Evolutionary conservation across 1,139 yeast genomes (phyloP).

Genomic region (Yamadazyma triangularis): DNA sequence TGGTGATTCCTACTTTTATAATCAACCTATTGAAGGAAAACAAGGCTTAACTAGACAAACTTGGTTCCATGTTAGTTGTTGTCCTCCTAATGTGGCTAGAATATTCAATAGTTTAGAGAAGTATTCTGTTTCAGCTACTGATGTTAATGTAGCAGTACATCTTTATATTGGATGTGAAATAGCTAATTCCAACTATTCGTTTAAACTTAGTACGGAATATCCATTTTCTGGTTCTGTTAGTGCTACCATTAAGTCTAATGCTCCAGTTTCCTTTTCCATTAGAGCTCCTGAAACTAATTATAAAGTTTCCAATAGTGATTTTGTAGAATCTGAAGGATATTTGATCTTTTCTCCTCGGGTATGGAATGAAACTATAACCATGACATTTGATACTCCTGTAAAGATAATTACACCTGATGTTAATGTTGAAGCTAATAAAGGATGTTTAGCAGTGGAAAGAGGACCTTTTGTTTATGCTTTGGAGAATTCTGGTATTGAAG

Average conservation of each 20-base stretch:
- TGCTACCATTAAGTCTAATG: constrained; percentile 4
- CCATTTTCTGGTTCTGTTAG: constrained; percentile 10
- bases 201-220: constrained; percentile 8
- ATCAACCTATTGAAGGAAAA: constrained; percentile 13
- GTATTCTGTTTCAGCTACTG: constrained; percentile 6
- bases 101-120: constrained; percentile 14
- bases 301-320: constrained; percentile 2
- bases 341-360: constrained; percentile 6
- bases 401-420: constrained; percentile 12
- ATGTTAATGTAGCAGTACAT: constrained; percentile 8
- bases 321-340: constrained; percentile 7
- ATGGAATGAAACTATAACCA: constrained; percentile 7
- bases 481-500: constrained; percentile 11
- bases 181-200: constrained; percentile 2
- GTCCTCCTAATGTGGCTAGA: constrained; percentile 19
- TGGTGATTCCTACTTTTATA: constrained; percentile 14
- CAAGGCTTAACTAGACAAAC: constrained; percentile 11
- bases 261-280: constrained; percentile 8
- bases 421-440: constrained; percentile 13
- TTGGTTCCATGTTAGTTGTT: constrained; percentile 19
- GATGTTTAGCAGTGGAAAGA: constrained; percentile 14
- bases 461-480: constrained; percentile 16
- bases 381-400: constrained; percentile 11
- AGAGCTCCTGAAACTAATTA: constrained; percentile 9
- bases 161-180: constrained; percentile 12